phyloP scores from a whole-genome alignment of 2,329 filamentous ascomycete species.

The Penicillium capsulatum region DNA sequence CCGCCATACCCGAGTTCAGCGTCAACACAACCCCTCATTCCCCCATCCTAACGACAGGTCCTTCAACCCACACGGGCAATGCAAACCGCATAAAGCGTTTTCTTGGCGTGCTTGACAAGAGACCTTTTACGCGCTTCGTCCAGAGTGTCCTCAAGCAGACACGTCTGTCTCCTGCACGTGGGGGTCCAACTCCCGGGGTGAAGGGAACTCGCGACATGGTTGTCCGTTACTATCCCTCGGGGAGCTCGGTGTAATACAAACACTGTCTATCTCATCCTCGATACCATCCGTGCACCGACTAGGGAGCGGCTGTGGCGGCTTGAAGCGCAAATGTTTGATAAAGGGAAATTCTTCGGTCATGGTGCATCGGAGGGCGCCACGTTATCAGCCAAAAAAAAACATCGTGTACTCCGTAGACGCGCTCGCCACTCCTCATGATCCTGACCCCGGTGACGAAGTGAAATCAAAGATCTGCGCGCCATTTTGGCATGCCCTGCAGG shows the following conservation, averaged over 20 bases:
- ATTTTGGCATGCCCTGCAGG: too few relatives aligned
- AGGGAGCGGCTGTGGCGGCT: conserved; percentile 23
- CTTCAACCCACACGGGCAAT: too few relatives aligned
- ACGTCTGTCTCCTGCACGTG: too few relatives aligned
- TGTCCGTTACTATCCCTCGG: too few relatives aligned
- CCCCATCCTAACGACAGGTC: neutral
- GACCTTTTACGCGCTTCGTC: too few relatives aligned
- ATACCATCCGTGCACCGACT: conserved; percentile 18
- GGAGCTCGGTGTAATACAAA: too few relatives aligned
- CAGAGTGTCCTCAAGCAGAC: too few relatives aligned
- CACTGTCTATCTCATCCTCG: conserved; percentile 5
- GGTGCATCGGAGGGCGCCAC: conserved; percentile 10
- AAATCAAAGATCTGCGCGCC: too few relatives aligned
- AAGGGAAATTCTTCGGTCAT: neutral
- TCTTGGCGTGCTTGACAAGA: too few relatives aligned
- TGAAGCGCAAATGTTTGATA: conserved; percentile 6
- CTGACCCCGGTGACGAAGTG: neutral
- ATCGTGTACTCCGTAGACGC: conserved; percentile 2
- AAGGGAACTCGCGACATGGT: too few relatives aligned
- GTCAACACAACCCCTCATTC: conserved; percentile 2
- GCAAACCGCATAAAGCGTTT: too few relatives aligned
- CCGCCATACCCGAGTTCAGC: conserved; percentile 10
- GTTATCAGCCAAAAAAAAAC: conserved; percentile 14
- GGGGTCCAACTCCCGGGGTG: too few relatives aligned
- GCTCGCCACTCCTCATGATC: neutral